Evolutionary conservation across 2,329 filamentous ascomycete species (phyloP).

Genomic region (Microdochium nivale): DNA sequence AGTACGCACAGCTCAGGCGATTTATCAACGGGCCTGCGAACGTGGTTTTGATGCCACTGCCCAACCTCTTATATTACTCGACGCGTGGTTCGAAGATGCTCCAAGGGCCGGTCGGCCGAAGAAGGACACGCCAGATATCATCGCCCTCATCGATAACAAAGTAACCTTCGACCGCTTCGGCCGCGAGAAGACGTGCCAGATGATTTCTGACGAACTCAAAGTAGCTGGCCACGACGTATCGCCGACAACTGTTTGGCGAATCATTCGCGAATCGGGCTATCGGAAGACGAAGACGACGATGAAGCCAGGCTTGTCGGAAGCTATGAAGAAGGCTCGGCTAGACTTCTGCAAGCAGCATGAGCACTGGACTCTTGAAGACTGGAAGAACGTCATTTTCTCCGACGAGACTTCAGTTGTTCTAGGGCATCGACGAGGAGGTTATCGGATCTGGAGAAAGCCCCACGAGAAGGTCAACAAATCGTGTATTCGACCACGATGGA

Average conservation of each 20-base stretch:
- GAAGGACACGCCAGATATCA: neutral
- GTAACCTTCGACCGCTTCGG: neutral
- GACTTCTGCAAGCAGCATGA: neutral
- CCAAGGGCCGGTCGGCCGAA: neutral
- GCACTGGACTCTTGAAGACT: slow-evolving; percentile 7
- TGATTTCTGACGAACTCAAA: neutral
- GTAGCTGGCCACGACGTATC: neutral
- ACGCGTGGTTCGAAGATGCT: neutral
- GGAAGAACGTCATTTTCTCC: slow-evolving; percentile 13
- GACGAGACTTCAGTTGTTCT: slow-evolving; percentile 11
- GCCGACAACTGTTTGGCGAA: neutral
- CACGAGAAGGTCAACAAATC: neutral
- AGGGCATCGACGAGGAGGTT: slow-evolving; percentile 1
- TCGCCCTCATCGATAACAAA: neutral
- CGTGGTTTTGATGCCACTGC: neutral
- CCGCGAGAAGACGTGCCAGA: neutral
- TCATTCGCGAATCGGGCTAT: neutral
- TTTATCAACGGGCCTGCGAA: neutral
- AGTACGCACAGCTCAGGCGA: neutral
- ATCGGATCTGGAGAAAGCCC: slow-evolving; percentile 3
- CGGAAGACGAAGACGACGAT: neutral
- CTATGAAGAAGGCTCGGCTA: neutral
- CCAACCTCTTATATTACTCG: neutral
- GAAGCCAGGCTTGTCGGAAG: neutral
- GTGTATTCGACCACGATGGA: slow-evolving; percentile 3